These are phyloP conservation scores for Fusarium sp. DNA, from an alignment of 2,329 filamentous ascomycete genomes.

Conservation along the genomic window DNA sequence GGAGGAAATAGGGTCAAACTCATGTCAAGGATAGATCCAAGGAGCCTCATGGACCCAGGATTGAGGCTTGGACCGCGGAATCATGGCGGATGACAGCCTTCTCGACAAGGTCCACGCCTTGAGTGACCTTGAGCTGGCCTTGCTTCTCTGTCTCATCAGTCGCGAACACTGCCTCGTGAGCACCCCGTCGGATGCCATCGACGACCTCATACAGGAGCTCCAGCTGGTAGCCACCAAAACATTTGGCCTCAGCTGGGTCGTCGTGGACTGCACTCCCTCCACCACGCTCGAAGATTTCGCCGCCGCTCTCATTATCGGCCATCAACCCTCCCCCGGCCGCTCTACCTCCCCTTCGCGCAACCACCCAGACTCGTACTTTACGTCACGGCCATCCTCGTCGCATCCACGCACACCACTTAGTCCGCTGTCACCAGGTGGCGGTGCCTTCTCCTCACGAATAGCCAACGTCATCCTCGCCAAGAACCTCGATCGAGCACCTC, in stretches of 20 bases:
- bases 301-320: conserved; percentile 70
- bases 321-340: conserved; percentile 37
- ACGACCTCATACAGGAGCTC: conserved; percentile 80
- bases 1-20: conserved; percentile 15
- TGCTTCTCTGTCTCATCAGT: conserved; percentile 83
- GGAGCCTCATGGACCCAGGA: conserved; percentile 44
- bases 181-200: conserved; percentile 71
- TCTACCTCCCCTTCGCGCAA: conserved; percentile 43
- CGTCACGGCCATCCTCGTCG: conserved; percentile 38
- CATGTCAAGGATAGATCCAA: not conserved
- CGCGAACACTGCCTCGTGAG: conserved; percentile 91
- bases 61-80: conserved; percentile 38
- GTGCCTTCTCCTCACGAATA: conserved; percentile 60
- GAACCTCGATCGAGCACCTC: conserved; percentile 80
- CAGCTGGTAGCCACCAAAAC: conserved; percentile 76
- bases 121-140: conserved; percentile 88
- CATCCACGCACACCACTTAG: conserved; percentile 42
- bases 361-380: conserved; percentile 49
- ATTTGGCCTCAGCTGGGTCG: conserved; percentile 77
- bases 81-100: conserved; percentile 73
- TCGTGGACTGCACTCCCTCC: conserved; percentile 78
- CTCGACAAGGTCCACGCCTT: conserved; percentile 80
- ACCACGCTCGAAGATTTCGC: conserved; percentile 88
- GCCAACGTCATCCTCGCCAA: conserved; percentile 87
- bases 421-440: conserved; percentile 44